Evolutionary conservation across 495 filamentous ascomycete genomes (phyloP), one percentile per base, ranked within the genome.

Genomic region (Trichoderma virens): DNA sequence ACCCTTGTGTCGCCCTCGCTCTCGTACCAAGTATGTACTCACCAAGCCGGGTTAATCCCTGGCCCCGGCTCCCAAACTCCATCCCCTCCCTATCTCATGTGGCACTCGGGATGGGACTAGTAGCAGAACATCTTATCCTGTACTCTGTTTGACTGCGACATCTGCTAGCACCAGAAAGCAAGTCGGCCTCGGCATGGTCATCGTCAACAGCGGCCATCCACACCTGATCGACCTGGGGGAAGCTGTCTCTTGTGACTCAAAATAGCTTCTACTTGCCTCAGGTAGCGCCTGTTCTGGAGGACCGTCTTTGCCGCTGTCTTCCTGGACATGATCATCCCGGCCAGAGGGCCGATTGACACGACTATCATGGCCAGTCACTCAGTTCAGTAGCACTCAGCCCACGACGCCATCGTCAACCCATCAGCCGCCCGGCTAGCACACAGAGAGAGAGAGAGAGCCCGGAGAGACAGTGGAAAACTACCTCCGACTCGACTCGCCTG

Each of bases 391-490:
- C 51, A 16, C 51, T 56, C 51, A 56, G 51, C 51, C 51, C 51
- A 56, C 51, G 51, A 56, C 51, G 51, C 51, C 51, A 56, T 56
- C 23, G 11, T 56, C 51, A 56, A 56, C 23, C 51, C 51, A 56
- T 56, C 25, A 56, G 7, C 51, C 51, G 51, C 51, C 51, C 8
- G 23, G 25, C 25, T 28, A 23, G 43, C 43, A 47, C 18, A 47
- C 18, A 47, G n/a, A 47, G 43, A 18, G 18, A 23, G 4, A 16
- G 41, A 30, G 16, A n/a, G n/a, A n/a, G n/a, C n/a, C n/a, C n/a
- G n/a, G n/a, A n/a, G n/a, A n/a, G n/a, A n/a, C n/a, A n/a, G n/a
- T n/a, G 23, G 11, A 27, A 56, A 28, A 51, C 25, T 16, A 13
- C 27, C 51, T 30, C 25, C 7, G 27, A 27, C 23, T 56, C 27